Evolutionary conservation across 352 stramenopile species (phyloP), one percentile per base, ranked within the genome.

Genomic region (Pythium volutum): DNA sequence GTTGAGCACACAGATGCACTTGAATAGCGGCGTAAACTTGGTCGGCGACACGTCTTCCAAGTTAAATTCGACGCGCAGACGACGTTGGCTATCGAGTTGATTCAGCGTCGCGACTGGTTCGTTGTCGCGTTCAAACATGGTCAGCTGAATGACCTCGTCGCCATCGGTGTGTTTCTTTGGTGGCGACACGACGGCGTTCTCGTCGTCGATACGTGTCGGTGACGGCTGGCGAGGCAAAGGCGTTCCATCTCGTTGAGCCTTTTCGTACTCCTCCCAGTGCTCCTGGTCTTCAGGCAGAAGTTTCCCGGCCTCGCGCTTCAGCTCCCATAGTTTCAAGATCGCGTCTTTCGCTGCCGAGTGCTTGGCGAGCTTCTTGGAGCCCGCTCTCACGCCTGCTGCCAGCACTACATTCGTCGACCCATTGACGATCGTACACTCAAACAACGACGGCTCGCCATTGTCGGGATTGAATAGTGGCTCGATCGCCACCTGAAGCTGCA

Each of bases 271-370:
- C 16, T 81, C 80, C 66, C 90, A 75, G 23, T 96, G 84, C 31
- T 75, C 55, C 47, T 82, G 31, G 23, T 95, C 84, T 55, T 84
- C 77, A 10, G 76, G 62, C 14, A 73, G 54, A 42, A 83, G 64
- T 23, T 79, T 82, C 2, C 72, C 78, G 26, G 78, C 69, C 18
- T 68, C 67, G 50, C 77, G 73, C 51, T 97, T 97, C 34, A 79
- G 71, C 36, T 84, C 70, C 68, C 88, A 88, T 0, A 97, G 61
- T 54, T 86, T 93, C 41, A 93, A 75, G 38, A 89, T 88, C 8
- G 73, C 77, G 23, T 71, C 58, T 72, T 81, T 84, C 18, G 73
- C 74, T 1, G 81, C 79, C 5, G 88, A 74, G 16, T 87, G 89
- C 60, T 95, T 89, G 9, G 71, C 81, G 4, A 69, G 23, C 41